Conservation (phyloP, 1,139 yeast genomes). For the Sugiyamaella xylanicola region DNA sequence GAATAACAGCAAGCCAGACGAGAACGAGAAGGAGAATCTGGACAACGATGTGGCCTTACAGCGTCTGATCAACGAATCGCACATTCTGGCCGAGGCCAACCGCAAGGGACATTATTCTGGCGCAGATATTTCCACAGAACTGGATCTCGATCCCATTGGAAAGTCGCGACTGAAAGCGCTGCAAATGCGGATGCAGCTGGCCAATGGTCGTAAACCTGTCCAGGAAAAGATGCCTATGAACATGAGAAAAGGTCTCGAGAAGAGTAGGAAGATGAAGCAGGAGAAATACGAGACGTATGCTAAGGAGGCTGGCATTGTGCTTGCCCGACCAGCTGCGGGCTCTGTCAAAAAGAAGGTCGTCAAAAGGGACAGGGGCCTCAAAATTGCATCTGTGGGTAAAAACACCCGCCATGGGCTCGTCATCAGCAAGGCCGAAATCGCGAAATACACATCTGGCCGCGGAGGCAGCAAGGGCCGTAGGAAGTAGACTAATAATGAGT, state of each 20-base stretch:
- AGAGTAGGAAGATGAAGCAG: constrained; percentile 52
- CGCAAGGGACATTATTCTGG: constrained; percentile 56
- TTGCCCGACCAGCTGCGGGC: constrained; percentile 58
- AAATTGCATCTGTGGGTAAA: constrained; percentile 75
- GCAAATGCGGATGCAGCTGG: constrained; percentile 59
- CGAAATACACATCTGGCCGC: constrained; percentile 27
- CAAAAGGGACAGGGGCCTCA: constrained; percentile 72
- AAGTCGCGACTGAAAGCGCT: constrained; percentile 75
- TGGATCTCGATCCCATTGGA: constrained; percentile 77
- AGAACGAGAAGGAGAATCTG: constrained; percentile 44
- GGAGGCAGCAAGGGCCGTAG: constrained; percentile 15
- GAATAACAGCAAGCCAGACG: constrained; percentile 21
- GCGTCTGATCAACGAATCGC: constrained; percentile 80
- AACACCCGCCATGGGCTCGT: constrained; percentile 80
- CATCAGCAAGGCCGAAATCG: constrained; percentile 71
- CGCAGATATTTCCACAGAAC: constrained; percentile 69
- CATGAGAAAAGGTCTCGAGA: constrained; percentile 80
- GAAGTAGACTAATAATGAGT: too few relatives aligned
- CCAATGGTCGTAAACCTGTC: constrained; percentile 40
- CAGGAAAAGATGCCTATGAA: constrained; percentile 84
- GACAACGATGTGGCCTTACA: constrained; percentile 84
- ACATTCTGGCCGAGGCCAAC: constrained; percentile 64
- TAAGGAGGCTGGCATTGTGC: constrained; percentile 80
- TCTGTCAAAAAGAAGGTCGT: constrained; percentile 52
- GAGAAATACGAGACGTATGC: constrained; percentile 76